Conservation (phyloP, 2,329 filamentous ascomycete genomes). For the Colletotrichum spaethianum region DNA sequence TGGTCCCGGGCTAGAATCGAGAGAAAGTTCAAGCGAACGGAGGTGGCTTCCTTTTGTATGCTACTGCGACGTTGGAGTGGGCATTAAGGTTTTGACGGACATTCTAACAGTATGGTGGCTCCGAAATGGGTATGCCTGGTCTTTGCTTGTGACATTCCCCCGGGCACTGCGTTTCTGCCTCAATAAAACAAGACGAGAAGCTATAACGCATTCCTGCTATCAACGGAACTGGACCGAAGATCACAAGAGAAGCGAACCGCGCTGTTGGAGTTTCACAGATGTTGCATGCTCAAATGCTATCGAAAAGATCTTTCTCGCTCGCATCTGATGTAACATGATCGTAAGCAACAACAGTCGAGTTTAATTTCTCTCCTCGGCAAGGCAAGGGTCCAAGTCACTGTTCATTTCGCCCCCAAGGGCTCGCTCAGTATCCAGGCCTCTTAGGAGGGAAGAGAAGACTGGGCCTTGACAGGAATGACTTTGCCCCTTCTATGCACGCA, state of each 20-base stretch:
- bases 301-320: neutral
- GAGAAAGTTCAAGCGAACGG: neutral
- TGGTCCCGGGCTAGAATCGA: neutral
- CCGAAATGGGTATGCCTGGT: neutral
- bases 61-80: neutral
- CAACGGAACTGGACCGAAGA: neutral
- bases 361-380: neutral
- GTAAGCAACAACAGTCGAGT: neutral
- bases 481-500: neutral
- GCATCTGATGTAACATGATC: neutral
- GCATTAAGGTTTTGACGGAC: constrained; percentile 7
- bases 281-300: neutral
- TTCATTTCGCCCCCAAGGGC: neutral
- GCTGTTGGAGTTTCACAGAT: too few species aligned
- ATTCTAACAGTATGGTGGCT: neutral
- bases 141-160: neutral
- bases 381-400: neutral
- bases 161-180: neutral
- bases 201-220: neutral
- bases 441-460: neutral
- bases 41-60: constrained; percentile 15
- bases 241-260: neutral
- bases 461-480: neutral
- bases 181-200: neutral
- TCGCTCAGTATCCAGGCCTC: neutral